Conservation (phyloP, 257 asterid genomes). For the Solanum pennellii region DNA sequence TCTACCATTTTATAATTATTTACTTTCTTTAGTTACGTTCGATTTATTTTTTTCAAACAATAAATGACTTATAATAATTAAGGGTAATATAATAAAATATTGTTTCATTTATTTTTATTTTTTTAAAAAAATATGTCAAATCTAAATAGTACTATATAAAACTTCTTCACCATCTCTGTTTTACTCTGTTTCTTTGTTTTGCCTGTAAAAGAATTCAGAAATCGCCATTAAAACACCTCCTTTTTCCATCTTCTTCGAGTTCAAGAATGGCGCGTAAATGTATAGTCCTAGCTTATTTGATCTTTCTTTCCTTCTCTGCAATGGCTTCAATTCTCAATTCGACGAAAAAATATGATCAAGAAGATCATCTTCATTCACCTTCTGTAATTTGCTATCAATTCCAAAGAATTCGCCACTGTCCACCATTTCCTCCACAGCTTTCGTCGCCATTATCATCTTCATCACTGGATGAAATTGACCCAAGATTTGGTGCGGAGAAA, state of each 20-base stretch:
- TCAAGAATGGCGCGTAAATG: not conserved
- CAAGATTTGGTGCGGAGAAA: conserved; percentile 70
- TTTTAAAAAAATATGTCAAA: too few relatives aligned
- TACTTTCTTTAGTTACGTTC: too few relatives aligned
- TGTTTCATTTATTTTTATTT: too few relatives aligned
- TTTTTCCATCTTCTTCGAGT: conserved; percentile 3
- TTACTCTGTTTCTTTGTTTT: not conserved
- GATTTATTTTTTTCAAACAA: too few relatives aligned
- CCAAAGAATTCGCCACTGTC: conserved; percentile 48
- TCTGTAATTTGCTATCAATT: conserved; percentile 20
- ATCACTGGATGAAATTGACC: conserved; percentile 41
- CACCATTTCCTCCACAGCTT: conserved; percentile 15
- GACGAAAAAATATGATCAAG: not conserved
- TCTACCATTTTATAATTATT: too few relatives aligned
- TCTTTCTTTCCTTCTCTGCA: not conserved
- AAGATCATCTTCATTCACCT: not conserved
- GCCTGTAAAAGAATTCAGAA: not conserved
- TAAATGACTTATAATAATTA: too few relatives aligned
- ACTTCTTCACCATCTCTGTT: not conserved
- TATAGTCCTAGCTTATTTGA: not conserved
- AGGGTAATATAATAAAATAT: too few relatives aligned
- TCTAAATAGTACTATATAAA: not conserved
- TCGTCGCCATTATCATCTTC: conserved; percentile 15
- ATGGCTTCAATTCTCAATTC: not conserved
- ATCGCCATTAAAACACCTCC: conserved; percentile 11